Base-by-base conservation (phyloP, 1,139 yeast species). In the Diutina siamensis region DNA sequence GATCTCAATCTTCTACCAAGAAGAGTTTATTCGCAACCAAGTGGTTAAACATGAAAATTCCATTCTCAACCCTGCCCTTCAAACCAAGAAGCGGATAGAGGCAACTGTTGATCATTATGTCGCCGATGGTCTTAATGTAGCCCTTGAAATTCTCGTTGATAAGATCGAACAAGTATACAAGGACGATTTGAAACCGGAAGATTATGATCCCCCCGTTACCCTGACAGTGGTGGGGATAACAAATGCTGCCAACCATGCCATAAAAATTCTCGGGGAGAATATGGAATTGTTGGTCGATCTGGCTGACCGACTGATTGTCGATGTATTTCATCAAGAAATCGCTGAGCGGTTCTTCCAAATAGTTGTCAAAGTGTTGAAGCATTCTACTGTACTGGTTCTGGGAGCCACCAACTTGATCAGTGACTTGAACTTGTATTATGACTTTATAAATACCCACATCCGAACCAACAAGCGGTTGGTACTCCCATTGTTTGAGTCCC, bases 291-390 rank as follows among this genome's bases (percentile, higher is more conserved):
- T 92, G 45, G 79, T 77, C 18, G 95, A 89, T 2, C 77, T 94
- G 19, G 87, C 97, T 0, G 97, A 92, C 48, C 85, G 83, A 56
- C 76, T 88, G 0, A 82, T 94, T 8, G 76, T 89, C 25, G 97
- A 89, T 55, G 94, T 92, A 0, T 92, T 88, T 57, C 94, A 89
- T 55, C 95, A 88, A 57, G 98, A 92, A 57, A 80, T 92, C 35
- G 96, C 95, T 0, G 87, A 87, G 57, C 62, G 98, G 44, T 82
- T 92, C 52, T 88, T 87, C 57, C 81, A 77, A 41, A 70, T 81
- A 1, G 67, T 92, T 38, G 86, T 87, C 35, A 87, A 86, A 58
- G 76, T 83, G 48, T 68, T 92, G 46, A 73, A 75, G 50, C 79
- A 80, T 51, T 73, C 82, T 44, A 74, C 80, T 1, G 76, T 92